A percentile compares a stretch with the other conserved stretches of the same genome.
phyloP scores from a whole-genome alignment of 768 basidiomycete genomes.

The Crassisporium funariophilum region DNA sequence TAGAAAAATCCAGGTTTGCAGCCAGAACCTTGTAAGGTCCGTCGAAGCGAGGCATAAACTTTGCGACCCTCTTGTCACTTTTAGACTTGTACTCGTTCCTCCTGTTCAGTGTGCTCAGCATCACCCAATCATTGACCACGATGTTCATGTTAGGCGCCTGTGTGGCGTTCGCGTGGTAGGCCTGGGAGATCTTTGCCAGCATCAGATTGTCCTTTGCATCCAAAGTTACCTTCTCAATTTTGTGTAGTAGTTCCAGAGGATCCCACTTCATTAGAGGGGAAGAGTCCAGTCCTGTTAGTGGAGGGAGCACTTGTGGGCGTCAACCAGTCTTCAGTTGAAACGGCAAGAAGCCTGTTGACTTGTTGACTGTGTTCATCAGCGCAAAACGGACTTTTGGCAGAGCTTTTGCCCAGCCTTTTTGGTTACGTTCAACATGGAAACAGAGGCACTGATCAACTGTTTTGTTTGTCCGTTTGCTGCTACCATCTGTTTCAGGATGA shows the following conservation, averaged over 20 bases:
- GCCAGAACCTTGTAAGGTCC: neutral
- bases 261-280: neutral
- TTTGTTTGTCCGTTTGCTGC: conserved; percentile 32
- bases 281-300: neutral
- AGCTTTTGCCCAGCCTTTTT: conserved; percentile 29
- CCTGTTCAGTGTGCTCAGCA: conserved; percentile 7
- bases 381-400: conserved; percentile 30
- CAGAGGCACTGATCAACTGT: conserved; percentile 28
- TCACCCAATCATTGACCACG: conserved; percentile 3
- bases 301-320: conserved; percentile 13
- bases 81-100: conserved; percentile 8
- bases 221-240: neutral
- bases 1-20: too few relatives aligned
- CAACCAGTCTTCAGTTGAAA: conserved; percentile 30
- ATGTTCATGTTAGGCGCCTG: neutral
- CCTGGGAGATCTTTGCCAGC: conserved; percentile 23
- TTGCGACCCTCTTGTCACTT: neutral
- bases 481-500: conserved; percentile 39
- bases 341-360: conserved; percentile 28
- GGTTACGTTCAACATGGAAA: conserved; percentile 28
- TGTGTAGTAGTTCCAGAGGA: neutral
- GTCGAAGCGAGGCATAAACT: neutral
- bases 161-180: conserved; percentile 23
- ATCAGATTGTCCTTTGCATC: conserved; percentile 37
- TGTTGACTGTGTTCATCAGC: conserved; percentile 33